Evolutionary conservation across 371 early-diverging fungal genomes (phyloP), one percentile per base, ranked within the genome.

Genomic region (Rhizomucor miehei): DNA sequence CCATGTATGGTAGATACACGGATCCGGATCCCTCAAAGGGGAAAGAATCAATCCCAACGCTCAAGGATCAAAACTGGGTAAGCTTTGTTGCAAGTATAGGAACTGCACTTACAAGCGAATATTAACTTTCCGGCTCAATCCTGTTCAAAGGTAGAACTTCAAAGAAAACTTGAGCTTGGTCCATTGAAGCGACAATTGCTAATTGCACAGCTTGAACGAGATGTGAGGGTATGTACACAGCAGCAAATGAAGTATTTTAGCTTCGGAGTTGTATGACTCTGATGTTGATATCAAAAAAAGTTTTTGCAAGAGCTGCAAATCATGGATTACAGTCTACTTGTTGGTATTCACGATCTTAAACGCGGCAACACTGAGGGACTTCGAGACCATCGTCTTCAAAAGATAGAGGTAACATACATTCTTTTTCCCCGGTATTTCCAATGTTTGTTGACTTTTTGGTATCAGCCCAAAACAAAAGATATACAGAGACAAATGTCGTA

Each of bases 51-150:
- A 76, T 86, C 19, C 88, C 92, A 0, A 91, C 91, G 8, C 80
- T 94, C 71, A 98, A 98, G 69, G 99, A 98, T 81, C 79, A 91
- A 54, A 97, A 98, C 67, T 98, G 96, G 96, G 65, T 91, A 29
- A 48, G 43, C 38, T 29, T 8, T 8, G 29, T 29, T 29, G n/a
- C n/a, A n/a, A n/a, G n/a, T n/a, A n/a, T n/a, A n/a, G n/a, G n/a
- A n/a, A n/a, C n/a, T n/a, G n/a, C n/a, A n/a, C n/a, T n/a, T n/a
- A n/a, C n/a, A n/a, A n/a, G n/a, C n/a, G n/a, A n/a, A n/a, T n/a
- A 41, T 14, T 36, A 52, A 29, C 34, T 13, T 13, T 19, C 34
- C 10, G 11, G 25, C 16, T 23, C n/a, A n/a, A n/a, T 36, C 36
- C n/a, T 19, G 38, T 35, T 23, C 44, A 19, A 39, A 29, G 47